Evolutionary conservation across 169 alveolate genomes (phyloP).

Genomic region (Hepatocystis sp.): DNA sequence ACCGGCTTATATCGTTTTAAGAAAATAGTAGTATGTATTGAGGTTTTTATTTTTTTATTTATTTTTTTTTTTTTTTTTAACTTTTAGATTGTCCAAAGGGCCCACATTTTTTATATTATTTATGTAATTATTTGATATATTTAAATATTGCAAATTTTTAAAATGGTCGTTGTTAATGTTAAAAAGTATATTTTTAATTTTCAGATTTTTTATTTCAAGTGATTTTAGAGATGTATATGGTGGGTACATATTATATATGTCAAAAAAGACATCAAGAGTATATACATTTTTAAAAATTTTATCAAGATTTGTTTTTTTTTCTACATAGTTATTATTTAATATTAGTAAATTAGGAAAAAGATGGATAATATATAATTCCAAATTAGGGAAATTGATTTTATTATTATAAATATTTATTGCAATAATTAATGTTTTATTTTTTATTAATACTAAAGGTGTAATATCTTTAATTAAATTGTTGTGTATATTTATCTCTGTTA

Average conservation of each 20-base stretch:
- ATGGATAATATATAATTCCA: conserved; percentile 35
- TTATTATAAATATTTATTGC: conserved; percentile 37
- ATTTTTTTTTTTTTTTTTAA: neutral
- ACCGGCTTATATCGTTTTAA: neutral
- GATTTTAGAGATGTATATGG: conserved; percentile 46
- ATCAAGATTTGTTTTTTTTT: conserved; percentile 12
- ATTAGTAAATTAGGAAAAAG: conserved; percentile 35
- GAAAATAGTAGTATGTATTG: neutral
- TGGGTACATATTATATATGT: conserved; percentile 42
- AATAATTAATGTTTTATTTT: conserved; percentile 15
- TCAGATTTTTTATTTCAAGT: conserved; percentile 42
- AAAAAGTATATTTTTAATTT: conserved; percentile 44
- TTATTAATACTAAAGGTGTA: conserved; percentile 22
- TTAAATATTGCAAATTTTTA: neutral
- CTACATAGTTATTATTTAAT: conserved; percentile 31
- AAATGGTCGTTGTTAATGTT: conserved; percentile 53
- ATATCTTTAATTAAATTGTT: conserved; percentile 48
- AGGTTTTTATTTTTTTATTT: neutral
- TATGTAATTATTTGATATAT: conserved; percentile 44
- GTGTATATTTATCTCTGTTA: conserved; percentile 39
- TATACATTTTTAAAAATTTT: conserved; percentile 39
- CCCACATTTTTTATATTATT: conserved; percentile 40
- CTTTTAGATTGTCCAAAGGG: conserved; percentile 50
- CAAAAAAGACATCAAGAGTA: conserved; percentile 47
- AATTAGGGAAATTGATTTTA: conserved; percentile 39